Conservation (phyloP, 352 stramenopile genomes). For the Pythium plurisporium region DNA sequence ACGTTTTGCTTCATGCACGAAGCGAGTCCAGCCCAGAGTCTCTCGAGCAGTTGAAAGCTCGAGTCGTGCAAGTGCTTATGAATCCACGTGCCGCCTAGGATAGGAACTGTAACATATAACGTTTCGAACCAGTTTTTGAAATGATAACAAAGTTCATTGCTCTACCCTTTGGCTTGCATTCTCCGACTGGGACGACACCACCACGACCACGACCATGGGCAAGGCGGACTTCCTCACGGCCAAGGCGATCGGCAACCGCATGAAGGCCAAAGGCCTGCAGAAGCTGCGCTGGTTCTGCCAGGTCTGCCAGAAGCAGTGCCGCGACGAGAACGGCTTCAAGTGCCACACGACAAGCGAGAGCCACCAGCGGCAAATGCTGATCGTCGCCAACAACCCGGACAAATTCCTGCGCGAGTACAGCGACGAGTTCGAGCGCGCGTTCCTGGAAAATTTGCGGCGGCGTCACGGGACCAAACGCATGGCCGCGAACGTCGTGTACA, state of each 20-base stretch:
- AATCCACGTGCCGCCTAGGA: not conserved
- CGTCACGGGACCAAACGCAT: slow-evolving; percentile 96
- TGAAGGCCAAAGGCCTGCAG: slow-evolving; percentile 95
- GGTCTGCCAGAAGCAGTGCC: slow-evolving; percentile 99
- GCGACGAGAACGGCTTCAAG: slow-evolving; percentile 99
- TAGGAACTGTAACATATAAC: slow-evolving; percentile 10
- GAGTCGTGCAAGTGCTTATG: slow-evolving; percentile 7
- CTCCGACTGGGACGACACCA: not conserved
- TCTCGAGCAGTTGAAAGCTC: slow-evolving; percentile 19
- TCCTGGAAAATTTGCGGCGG: slow-evolving; percentile 92
- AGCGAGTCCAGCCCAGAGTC: slow-evolving; percentile 3
- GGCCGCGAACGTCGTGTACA: slow-evolving; percentile 97
- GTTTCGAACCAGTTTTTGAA: slow-evolving; percentile 6
- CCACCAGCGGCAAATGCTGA: slow-evolving; percentile 98
- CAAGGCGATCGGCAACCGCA: slow-evolving; percentile 84
- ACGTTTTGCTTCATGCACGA: slow-evolving; percentile 9
- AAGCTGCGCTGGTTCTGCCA: slow-evolving; percentile 99
- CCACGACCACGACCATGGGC: slow-evolving; percentile 34
- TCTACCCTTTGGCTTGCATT: too few species aligned
- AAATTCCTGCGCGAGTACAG: slow-evolving; percentile 93
- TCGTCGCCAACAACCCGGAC: slow-evolving; percentile 94
- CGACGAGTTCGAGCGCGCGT: slow-evolving; percentile 93
- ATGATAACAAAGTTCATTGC: too few species aligned
- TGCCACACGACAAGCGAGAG: slow-evolving; percentile 97
- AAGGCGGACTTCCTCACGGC: slow-evolving; percentile 85